A percentile compares a stretch with the other conserved stretches of the same genome.
phyloP scores from a whole-genome alignment of 306 rosid genomes.

The Begonia fuchsioides region DNA sequence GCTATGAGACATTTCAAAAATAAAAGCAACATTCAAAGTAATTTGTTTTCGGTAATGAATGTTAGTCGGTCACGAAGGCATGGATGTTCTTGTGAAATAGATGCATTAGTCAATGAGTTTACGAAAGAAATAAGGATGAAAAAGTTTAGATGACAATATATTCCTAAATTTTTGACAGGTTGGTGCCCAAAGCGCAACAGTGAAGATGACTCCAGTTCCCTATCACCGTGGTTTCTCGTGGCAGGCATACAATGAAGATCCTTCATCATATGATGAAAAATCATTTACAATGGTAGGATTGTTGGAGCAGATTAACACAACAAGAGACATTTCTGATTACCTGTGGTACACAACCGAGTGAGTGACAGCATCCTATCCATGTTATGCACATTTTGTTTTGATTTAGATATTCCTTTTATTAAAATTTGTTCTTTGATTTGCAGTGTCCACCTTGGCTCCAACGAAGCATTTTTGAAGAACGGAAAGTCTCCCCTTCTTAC shows the following conservation, averaged over 20 bases:
- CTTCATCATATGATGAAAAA: slow-evolving; percentile 49
- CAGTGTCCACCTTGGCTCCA: slow-evolving; percentile 65
- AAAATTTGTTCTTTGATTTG: slow-evolving; percentile 6
- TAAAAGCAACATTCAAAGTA: too few species aligned
- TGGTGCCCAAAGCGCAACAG: slow-evolving; percentile 88
- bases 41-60: too few species aligned
- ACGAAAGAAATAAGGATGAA: too few species aligned
- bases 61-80: too few species aligned
- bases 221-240: slow-evolving; percentile 46
- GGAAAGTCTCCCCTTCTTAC: slow-evolving; percentile 66
- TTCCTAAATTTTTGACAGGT: slow-evolving; percentile 26
- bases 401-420: slow-evolving; percentile 3
- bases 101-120: too few species aligned
- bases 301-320: slow-evolving; percentile 86
- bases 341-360: slow-evolving; percentile 90
- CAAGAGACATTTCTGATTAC: slow-evolving; percentile 79
- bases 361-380: too few species aligned
- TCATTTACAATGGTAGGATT: slow-evolving; percentile 54
- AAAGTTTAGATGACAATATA: too few species aligned
- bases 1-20: too few species aligned
- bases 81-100: too few species aligned
- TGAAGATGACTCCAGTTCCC: slow-evolving; percentile 64
- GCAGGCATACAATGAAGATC: slow-evolving; percentile 74
- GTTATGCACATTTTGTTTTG: too few species aligned
- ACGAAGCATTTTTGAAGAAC: slow-evolving; percentile 56